Evolutionary conservation across 495 filamentous ascomycete genomes (phyloP).

Genomic region (Neurospora sp.): DNA sequence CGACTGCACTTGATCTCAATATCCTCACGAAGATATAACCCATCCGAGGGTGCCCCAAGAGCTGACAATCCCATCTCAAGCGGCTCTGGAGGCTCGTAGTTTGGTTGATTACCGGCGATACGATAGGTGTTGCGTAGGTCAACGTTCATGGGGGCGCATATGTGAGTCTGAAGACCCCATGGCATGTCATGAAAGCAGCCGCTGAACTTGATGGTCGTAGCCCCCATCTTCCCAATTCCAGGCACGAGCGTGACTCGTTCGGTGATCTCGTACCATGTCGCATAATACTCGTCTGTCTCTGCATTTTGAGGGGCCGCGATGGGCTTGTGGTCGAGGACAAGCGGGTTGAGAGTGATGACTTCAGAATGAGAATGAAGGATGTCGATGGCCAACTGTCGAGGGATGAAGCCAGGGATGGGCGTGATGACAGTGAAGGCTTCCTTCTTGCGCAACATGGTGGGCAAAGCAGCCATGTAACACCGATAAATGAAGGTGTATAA

Average conservation of each 20-base stretch:
- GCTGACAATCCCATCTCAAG: conserved; percentile 46
- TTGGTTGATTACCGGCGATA: conserved; percentile 51
- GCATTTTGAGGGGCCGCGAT: conserved; percentile 55
- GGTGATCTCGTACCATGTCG: conserved; percentile 57
- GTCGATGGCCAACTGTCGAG: conserved; percentile 36
- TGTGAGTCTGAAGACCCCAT: conserved; percentile 63
- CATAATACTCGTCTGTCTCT: conserved; percentile 58
- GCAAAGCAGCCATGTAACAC: not conserved
- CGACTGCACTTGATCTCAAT: conserved; percentile 66
- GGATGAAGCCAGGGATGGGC: conserved; percentile 38
- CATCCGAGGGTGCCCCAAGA: conserved; percentile 45
- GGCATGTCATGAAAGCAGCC: conserved; percentile 65
- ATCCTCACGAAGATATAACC: conserved; percentile 67
- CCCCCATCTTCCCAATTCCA: conserved; percentile 46
- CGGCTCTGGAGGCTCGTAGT: conserved; percentile 46
- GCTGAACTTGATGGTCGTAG: conserved; percentile 59
- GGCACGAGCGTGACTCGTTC: conserved; percentile 61
- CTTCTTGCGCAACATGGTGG: conserved; percentile 39
- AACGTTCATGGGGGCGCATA: conserved; percentile 53
- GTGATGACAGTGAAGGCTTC: conserved; percentile 39
- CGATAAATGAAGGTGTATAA: not conserved
- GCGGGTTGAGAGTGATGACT: conserved; percentile 69
- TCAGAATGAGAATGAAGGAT: conserved; percentile 48
- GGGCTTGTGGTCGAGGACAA: conserved; percentile 55
- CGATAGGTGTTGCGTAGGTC: conserved; percentile 42